Conservation (phyloP, 306 rosid genomes). For the Neltuma alba region DNA sequence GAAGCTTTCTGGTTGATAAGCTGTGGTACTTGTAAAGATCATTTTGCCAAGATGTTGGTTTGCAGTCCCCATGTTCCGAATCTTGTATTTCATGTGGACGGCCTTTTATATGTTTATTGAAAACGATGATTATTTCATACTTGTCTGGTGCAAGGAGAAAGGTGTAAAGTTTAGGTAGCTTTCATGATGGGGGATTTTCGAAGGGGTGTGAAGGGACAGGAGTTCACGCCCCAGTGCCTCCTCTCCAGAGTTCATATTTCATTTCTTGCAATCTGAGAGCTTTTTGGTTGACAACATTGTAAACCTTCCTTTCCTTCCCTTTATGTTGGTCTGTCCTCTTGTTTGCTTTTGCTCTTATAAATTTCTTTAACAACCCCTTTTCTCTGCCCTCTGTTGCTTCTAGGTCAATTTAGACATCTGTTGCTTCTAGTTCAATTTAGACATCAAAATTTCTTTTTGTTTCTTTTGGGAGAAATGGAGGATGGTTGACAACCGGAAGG, state of each 20-base stretch:
- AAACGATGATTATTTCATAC: background rate
- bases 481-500: background rate
- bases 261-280: background rate
- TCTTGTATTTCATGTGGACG: background rate
- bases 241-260: background rate
- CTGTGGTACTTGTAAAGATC: background rate
- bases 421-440: background rate
- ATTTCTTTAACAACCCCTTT: background rate
- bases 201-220: background rate
- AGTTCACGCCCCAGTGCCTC: background rate
- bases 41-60: background rate
- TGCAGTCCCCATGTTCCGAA: background rate
- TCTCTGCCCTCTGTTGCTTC: background rate
- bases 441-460: background rate
- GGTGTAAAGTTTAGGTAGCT: background rate
- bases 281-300: background rate
- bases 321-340: background rate
- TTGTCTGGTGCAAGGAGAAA: background rate
- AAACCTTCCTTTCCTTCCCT: background rate
- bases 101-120: background rate
- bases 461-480: background rate
- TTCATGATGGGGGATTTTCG: background rate
- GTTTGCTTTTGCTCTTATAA: background rate
- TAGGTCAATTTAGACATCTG: too few relatives aligned
- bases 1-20: background rate